These are phyloP conservation scores for Prunus kanzakura DNA, from an alignment of 306 rosid species.

Conservation along the genomic window DNA sequence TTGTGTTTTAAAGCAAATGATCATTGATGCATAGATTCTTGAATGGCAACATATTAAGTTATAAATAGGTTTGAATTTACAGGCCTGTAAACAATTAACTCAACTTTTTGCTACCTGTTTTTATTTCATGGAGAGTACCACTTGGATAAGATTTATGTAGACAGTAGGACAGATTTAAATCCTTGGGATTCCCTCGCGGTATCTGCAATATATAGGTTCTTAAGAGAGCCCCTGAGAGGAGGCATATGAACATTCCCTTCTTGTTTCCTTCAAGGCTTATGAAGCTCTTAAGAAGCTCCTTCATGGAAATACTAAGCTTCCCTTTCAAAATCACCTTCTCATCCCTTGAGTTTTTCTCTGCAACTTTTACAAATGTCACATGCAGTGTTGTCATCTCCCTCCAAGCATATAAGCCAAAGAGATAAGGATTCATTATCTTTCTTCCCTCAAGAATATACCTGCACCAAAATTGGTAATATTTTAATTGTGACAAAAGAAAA, in stretches of 20 bases:
- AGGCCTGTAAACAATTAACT: neutral
- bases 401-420: constrained; percentile 31
- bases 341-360: constrained; percentile 18
- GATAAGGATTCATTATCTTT: constrained; percentile 30
- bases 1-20: neutral
- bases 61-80: neutral
- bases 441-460: constrained; percentile 37
- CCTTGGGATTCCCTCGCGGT: constrained; percentile 16
- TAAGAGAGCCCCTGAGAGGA: constrained; percentile 15
- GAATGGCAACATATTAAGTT: neutral
- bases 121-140: constrained; percentile 20
- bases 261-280: constrained; percentile 27
- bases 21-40: neutral
- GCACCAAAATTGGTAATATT: constrained; percentile 12
- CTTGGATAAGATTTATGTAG: constrained; percentile 7
- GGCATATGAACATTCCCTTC: constrained; percentile 23
- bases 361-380: constrained; percentile 26
- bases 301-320: constrained; percentile 23
- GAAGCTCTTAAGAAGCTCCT: constrained; percentile 29
- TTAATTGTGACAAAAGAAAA: constrained; percentile 1
- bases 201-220: constrained; percentile 34
- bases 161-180: constrained; percentile 7
- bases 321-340: constrained; percentile 19
- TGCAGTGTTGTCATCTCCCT: constrained; percentile 28
- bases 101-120: constrained; percentile 26